Conservation (phyloP, 208 protist species). For the Blastocrithidia nonstop region DNA sequence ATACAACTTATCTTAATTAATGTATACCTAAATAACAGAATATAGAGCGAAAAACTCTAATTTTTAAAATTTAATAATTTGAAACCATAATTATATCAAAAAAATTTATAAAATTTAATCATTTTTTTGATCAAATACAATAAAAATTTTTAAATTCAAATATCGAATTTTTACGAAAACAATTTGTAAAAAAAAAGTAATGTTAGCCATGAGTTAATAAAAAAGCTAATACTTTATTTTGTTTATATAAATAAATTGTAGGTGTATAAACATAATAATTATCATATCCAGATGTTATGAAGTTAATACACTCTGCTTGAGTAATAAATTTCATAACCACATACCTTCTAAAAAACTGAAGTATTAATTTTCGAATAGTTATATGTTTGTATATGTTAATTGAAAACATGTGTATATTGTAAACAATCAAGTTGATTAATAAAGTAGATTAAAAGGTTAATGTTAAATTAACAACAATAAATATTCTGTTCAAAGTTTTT, state of each 20-base stretch:
- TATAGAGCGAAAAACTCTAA: too few species aligned
- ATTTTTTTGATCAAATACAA: too few species aligned
- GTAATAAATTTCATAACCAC: neutral
- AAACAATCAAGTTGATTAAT: neutral
- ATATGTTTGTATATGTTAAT: neutral
- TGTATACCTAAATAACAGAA: too few species aligned
- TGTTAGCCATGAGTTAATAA: too few species aligned
- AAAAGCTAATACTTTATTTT: neutral
- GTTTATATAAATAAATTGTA: neutral
- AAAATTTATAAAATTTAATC: too few species aligned
- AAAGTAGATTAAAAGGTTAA: neutral
- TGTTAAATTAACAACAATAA: neutral
- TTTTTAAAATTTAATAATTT: too few species aligned
- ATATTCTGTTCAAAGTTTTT: too few species aligned
- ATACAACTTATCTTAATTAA: too few species aligned
- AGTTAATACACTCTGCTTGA: neutral
- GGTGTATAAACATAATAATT: neutral
- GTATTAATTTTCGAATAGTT: neutral
- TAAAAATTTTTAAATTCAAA: too few species aligned
- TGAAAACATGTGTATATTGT: neutral
- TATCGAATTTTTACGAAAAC: too few species aligned
- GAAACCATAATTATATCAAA: too few species aligned
- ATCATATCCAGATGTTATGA: neutral
- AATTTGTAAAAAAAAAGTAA: too few species aligned
- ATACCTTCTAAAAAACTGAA: neutral